Base-by-base conservation (phyloP, 768 basidiomycete species). In the Mycena galericulata region DNA sequence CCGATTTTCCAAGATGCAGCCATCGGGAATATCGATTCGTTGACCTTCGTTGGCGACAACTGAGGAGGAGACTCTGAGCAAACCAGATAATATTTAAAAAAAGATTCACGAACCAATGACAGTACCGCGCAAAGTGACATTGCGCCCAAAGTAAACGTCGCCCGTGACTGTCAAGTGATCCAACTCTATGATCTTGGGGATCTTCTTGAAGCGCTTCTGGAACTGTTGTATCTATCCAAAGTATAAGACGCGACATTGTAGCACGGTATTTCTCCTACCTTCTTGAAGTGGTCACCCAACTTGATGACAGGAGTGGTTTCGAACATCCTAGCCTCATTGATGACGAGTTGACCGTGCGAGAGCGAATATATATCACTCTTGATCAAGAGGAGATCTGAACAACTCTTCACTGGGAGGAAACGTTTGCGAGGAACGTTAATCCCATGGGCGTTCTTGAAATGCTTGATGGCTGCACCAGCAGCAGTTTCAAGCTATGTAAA, bases 221-320 rank as follows among this genome's bases (percentile, higher is more conserved):
- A 97, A 97, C 78, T 95, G 87, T 73, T 89, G 88, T 68, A 94
- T 92, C 91, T 91, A 57, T 30, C 24, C 24, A 38, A 47, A 54
- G 45, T 45, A 17, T 45, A 29, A 41, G n/a, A 59, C 15, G 32
- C 29, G 67, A 41, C 12, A 14, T 49, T 1, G 41, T 12, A 5
- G 29, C n/a, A 45, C 26, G 29, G 47, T 38, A 27, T 18, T 49
- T 30, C 18, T 64, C 79, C 51, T 62, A 94, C 93, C 89, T 95
- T 97, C 87, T 97, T 98, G 89, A 99, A 98, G 78, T 94, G 93
- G 79, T 96, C 95, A 49, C 96, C 96, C 54, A 98, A 88, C 84
- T 98, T 98, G 87, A 98, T 94, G 54, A 97, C 95, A n/a, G 96
- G 97, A 29, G 94, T 91, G 22, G 89, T 92, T 75, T 87, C 89